Conservation (phyloP, 495 filamentous ascomycete species). For the Aspergillus hancockii region DNA sequence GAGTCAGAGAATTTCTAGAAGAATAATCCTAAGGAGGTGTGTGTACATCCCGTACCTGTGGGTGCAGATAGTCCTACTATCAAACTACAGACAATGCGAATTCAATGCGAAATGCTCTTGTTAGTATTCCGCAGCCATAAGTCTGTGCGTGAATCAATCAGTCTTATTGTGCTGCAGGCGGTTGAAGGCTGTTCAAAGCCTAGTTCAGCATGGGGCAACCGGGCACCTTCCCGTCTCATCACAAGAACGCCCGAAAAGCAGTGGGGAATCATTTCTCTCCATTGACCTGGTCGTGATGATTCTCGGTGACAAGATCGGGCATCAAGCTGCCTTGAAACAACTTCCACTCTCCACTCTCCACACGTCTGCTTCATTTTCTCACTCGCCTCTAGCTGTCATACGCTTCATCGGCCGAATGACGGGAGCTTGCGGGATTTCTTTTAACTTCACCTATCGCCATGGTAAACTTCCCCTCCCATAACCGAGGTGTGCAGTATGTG, state of each 20-base stretch:
- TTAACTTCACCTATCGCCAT: neutral
- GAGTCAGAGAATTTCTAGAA: constrained; percentile 16
- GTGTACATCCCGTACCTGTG: neutral
- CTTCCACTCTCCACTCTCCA: neutral
- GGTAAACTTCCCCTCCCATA: neutral
- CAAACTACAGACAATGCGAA: neutral
- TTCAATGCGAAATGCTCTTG: neutral
- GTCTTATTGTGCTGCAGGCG: neutral
- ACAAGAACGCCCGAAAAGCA: constrained; percentile 1
- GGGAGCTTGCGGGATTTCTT: constrained; percentile 13
- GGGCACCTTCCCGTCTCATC: neutral
- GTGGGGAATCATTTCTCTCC: neutral
- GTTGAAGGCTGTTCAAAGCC: neutral
- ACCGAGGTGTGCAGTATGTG: neutral
- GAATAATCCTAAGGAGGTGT: neutral
- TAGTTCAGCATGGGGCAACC: constrained; percentile 1
- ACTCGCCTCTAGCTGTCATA: neutral
- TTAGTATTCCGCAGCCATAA: neutral
- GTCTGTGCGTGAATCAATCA: neutral
- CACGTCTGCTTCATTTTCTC: constrained; percentile 9
- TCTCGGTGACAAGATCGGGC: neutral
- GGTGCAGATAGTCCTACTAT: neutral
- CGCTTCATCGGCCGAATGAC: constrained; percentile 3
- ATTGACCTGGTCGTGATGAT: neutral
- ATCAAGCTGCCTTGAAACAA: constrained; percentile 14